Conservation (phyloP, 2,329 filamentous ascomycete species). For the Pseudogymnoascus sp. region DNA sequence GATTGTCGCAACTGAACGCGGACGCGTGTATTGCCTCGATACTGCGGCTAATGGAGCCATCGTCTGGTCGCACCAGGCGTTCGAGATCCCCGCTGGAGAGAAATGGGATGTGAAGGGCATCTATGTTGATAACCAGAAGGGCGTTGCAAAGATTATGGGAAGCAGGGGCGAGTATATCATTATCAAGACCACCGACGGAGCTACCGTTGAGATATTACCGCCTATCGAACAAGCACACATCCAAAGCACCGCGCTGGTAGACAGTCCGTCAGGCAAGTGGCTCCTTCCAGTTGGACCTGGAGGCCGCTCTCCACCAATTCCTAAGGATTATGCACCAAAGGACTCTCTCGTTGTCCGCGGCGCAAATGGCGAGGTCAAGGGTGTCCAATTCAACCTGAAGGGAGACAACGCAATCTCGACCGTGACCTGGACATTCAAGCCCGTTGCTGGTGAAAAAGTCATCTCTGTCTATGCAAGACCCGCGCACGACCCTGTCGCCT, state of each 20-base stretch:
- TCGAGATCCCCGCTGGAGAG: conserved; percentile 45
- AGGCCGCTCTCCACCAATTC: conserved; percentile 41
- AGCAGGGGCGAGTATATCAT: conserved; percentile 51
- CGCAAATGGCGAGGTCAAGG: conserved; percentile 42
- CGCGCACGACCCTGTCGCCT: conserved; percentile 78
- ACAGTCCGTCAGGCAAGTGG: conserved; percentile 44
- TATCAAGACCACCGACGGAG: conserved; percentile 47
- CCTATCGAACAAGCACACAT: conserved; percentile 34
- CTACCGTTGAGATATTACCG: conserved; percentile 36
- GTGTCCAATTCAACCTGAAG: conserved; percentile 42
- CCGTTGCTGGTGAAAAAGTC: conserved; percentile 59
- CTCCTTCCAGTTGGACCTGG: conserved; percentile 45
- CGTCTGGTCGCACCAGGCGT: conserved; percentile 64
- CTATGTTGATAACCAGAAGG: conserved; percentile 48
- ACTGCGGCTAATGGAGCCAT: conserved; percentile 65
- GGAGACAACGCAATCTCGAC: conserved; percentile 37
- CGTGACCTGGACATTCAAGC: conserved; percentile 65
- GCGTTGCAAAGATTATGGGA: conserved; percentile 31
- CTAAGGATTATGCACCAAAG: conserved; percentile 39
- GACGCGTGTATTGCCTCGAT: conserved; percentile 73
- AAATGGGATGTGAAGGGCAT: conserved; percentile 63
- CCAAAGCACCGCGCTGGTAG: conserved; percentile 43
- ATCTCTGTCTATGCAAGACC: conserved; percentile 60
- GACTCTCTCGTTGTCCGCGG: conserved; percentile 48
- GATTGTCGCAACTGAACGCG: conserved; percentile 69